phyloP scores from a whole-genome alignment of 805 yeast species.

The Limtongia smithiae region DNA sequence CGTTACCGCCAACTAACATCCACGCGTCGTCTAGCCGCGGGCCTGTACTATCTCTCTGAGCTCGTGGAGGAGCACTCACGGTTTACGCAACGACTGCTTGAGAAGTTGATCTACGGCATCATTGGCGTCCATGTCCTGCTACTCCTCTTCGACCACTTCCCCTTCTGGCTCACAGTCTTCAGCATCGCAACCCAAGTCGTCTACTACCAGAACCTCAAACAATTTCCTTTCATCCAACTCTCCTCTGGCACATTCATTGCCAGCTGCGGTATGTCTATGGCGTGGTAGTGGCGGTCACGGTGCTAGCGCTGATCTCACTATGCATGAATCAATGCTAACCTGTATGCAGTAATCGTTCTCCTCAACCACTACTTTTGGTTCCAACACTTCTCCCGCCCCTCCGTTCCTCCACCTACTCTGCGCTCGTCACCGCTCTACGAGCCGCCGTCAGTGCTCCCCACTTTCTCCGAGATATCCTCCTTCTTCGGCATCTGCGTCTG shows the following conservation, averaged over 20 bases:
- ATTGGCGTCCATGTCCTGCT: conserved; percentile 54
- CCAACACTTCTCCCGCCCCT: conserved; percentile 52
- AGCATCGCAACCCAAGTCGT: conserved; percentile 67
- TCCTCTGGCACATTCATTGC: conserved; percentile 65
- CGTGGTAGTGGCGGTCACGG: not conserved
- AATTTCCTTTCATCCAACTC: conserved; percentile 79
- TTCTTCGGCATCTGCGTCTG: conserved; percentile 92
- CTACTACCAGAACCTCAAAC: conserved; percentile 70
- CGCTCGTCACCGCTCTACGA: conserved; percentile 26
- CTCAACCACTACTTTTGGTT: conserved; percentile 89
- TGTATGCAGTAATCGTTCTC: conserved; percentile 52
- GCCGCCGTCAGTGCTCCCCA: conserved; percentile 57
- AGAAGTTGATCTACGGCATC: conserved; percentile 60
- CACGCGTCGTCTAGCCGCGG: conserved; percentile 64
- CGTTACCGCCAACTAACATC: not conserved
- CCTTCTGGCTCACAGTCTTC: conserved; percentile 61
- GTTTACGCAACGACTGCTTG: conserved; percentile 68
- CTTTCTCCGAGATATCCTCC: conserved; percentile 87
- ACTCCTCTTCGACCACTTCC: conserved; percentile 73
- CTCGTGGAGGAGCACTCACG: conserved; percentile 90
- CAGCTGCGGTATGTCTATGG: conserved; percentile 47
- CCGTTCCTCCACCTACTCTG: conserved; percentile 26
- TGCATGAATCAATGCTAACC: not conserved
- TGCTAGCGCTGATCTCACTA: no score
- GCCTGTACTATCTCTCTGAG: conserved; percentile 85